Conservation (phyloP, 139 green algal genomes). For the Chlorella sp. region DNA sequence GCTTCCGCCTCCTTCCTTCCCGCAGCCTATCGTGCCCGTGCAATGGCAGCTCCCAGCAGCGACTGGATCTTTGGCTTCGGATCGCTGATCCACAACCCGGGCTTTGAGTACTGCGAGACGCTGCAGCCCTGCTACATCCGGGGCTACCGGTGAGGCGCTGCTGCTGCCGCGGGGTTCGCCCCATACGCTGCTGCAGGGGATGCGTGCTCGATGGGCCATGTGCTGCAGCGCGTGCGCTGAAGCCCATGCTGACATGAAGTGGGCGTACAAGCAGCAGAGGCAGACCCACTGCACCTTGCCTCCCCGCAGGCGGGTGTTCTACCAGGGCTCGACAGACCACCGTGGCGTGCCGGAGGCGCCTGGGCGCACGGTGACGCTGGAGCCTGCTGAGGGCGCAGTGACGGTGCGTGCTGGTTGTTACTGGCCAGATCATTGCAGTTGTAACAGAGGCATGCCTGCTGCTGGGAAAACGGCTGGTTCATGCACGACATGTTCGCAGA, state of each 20-base stretch:
- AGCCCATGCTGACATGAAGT: neutral
- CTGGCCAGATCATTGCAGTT: neutral
- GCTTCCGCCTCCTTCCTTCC: neutral
- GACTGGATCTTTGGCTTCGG: conserved; percentile 67
- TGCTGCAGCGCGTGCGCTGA: no score
- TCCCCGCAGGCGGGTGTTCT: conserved; percentile 51
- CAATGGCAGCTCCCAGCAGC: neutral
- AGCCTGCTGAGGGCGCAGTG: conserved; percentile 15
- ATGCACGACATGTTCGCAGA: neutral
- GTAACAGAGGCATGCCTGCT: no score
- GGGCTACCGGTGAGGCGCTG: conserved; percentile 42
- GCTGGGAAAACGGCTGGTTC: neutral
- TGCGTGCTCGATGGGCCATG: no score
- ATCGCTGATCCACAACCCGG: conserved; percentile 47
- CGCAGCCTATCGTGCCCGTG: neutral
- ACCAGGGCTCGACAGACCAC: conserved; percentile 55
- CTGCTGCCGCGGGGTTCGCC: neutral
- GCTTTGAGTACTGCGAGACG: conserved; percentile 46
- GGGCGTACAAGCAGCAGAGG: neutral
- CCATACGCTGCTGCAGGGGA: no score
- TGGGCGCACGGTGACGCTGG: conserved; percentile 77
- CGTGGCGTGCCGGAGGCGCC: conserved; percentile 50
- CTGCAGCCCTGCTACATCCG: conserved; percentile 51
- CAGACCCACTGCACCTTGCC: neutral
- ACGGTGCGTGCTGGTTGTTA: conserved; percentile 44